Evolutionary conservation across 192 early-diverging fungal genomes (phyloP), one percentile per base, ranked within the genome.

Genomic region (Backusella luteola): DNA sequence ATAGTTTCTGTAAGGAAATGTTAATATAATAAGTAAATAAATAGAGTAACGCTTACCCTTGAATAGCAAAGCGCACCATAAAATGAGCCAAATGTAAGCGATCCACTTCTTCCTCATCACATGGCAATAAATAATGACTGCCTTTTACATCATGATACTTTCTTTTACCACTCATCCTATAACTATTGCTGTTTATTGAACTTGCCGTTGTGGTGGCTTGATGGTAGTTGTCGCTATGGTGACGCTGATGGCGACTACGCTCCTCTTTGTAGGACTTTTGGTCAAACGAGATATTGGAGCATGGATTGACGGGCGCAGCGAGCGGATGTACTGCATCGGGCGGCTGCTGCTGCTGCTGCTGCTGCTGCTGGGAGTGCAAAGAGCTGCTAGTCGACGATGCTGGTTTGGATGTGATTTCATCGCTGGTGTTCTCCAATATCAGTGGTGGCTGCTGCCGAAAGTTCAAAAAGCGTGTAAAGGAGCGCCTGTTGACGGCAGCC

Each of bases 31-130:
- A 32, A 32, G 1, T 29, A 32, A 32, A 32, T 32, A 32, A 32
- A 32, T 2, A 32, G 32, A 3, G 32, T 32, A 32, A 32, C 32
- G 23, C 44, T 77, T 83, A 83, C 82, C 82, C 82, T 75, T 84
- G 78, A 75, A 84, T 80, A 71, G 79, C 73, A 67, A 85, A 89
- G 23, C 86, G 80, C 26, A 86, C 79, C 73, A 89, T 78, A 66
- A 84, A 89, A 70, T 89, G 88, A 32, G 83, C 82, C 14, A 84
- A 67, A 59, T 89, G 84, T 9, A 89, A 69, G 8, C 88, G 76
- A 74, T 89, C 85, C 3, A 85, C 81, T 66, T 89, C 88, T 39
- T 84, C 84, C 6, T 87, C 82, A 39, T 89, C 86, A 59, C 84
- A 84, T 1, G 86, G 88, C 19, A 87, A 78, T 46, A 87, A 69